Evolutionary conservation across 805 yeast species (phyloP).

Genomic region (Deakozyma indianensis): DNA sequence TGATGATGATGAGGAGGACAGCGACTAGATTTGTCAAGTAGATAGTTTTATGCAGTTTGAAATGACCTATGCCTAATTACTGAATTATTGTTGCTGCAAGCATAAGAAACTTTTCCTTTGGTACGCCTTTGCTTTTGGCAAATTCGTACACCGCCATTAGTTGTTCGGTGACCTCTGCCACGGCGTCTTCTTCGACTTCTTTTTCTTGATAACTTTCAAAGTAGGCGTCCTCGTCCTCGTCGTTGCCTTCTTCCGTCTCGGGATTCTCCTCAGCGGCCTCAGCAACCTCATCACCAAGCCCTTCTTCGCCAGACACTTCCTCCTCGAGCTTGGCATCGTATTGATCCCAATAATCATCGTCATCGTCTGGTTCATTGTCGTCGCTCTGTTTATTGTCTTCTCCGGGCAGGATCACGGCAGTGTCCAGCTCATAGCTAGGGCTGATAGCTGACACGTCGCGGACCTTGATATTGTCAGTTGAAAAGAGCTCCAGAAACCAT

Average conservation of each 20-base stretch:
- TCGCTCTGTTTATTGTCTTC: neutral
- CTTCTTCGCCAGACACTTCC: constrained; percentile 2
- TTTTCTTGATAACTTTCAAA: constrained; percentile 9
- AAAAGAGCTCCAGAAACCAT: neutral
- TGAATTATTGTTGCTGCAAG: neutral
- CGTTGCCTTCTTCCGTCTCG: neutral
- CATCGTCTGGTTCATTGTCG: constrained; percentile 5
- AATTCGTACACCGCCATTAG: constrained; percentile 7
- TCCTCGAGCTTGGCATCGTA: too few relatives aligned
- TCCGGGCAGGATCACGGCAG: constrained; percentile 4
- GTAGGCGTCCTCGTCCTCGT: constrained; percentile 5
- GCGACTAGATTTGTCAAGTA: constrained; percentile 10
- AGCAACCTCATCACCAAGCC: neutral
- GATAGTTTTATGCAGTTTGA: neutral
- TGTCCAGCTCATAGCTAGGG: neutral
- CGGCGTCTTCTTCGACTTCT: constrained; percentile 7
- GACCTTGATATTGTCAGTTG: neutral
- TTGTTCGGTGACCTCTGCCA: constrained; percentile 10
- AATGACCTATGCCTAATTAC: too few relatives aligned
- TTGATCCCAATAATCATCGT: constrained; percentile 9
- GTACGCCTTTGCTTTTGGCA: constrained; percentile 2
- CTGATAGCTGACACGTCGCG: neutral
- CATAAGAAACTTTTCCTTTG: constrained; percentile 1
- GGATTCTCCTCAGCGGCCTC: neutral
- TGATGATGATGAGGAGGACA: constrained; percentile 42